Base-by-base conservation (phyloP, 441 rosid genomes). In the Hypseocharis bilobata region DNA sequence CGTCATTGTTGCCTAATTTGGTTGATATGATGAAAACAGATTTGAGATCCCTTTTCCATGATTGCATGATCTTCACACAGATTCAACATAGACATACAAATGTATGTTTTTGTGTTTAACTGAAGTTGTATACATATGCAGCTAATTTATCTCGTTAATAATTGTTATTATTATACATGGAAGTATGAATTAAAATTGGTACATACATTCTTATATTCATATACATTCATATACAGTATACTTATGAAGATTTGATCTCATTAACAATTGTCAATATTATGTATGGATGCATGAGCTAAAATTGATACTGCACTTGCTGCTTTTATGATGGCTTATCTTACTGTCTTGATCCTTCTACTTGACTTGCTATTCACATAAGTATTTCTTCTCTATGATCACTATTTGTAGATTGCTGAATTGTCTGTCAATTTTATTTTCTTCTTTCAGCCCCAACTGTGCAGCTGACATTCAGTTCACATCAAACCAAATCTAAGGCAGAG, bases 361-460 rank as follows among this genome's bases (percentile, higher is more conserved):
- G n/a, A n/a, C n/a, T n/a, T n/a, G n/a, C n/a, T 34, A 34, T 34
- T 34, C 11, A 34, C 40, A 6, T 6, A 34, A 34, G 40, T 7
- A 13, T 34, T 34, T 34, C 13, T 34, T 34, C 40, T 34, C 40
- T 6, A 34, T 6, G 10, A 34, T 34, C 10, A 13, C 11, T 7
- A 34, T 34, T 34, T 45, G 3, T 45, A 45, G 1, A 45, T 6
- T 4, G 52, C 22, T 4, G 3, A 45, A 45, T 64, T 23, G 22
- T 1, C 14, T 27, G 28, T 28, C 51, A 28, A 60, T 45, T 47
- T 29, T 29, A 14, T 52, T 54, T 72, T 27, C 40, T 76, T 56
- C 34, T 62, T 74, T 69, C 96, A 94, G 99, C 99, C 75, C 96
- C 97, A 68, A 94, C 92, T 4, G 94, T 82, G 67, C 94, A 86